Base-by-base conservation (phyloP, 805 yeast genomes). In the Saccharomycopsis synnaedendra region DNA sequence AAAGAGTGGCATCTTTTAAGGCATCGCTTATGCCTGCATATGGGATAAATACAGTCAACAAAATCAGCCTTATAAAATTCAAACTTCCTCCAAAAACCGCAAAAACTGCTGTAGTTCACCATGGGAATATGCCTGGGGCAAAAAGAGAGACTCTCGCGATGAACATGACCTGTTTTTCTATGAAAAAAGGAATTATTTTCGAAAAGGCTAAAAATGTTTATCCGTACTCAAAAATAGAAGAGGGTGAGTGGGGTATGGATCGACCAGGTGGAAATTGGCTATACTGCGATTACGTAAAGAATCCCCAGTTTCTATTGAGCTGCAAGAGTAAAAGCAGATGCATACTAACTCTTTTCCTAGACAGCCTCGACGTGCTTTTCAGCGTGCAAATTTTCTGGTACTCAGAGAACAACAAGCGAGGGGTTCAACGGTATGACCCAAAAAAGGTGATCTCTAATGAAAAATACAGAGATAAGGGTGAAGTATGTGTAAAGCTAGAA, bases 261-360 rank as follows among this genome's bases (percentile, higher is more conserved):
- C 60, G 59, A 10, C 60, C 70, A 41, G 85, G 85, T 3, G 86
- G 87, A 0, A 74, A 68, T 54, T 75, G 78, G 76, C 50, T 71
- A 0, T 49, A 64, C 29, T 63, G 71, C 5, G 60, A 71, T 0
- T 81, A 68, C 54, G 56, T 72, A 27, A 56, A 64, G 6, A 81
- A 81, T 52, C 86, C 86, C 0, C 85, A 78, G 53, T 78, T 65
- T 50, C 62, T 58, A 32, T 38, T 72, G 44, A 57, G 53, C 6
- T 52, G 60, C 1, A 56, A 56, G 7, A 35, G 60, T 1, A 38
- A 55, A 34, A n/a, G 7, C 27, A 19, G 5, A 36, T 3, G 33
- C 55, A 4, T 51, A 32, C 56, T 46, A 5, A 31, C 57, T 1
- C 55, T 66, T 10, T 56, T 63, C 32, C 44, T 60, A 3, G 53